phyloP scores from a whole-genome alignment of 805 yeast species.

The Candida fluviatilis region DNA sequence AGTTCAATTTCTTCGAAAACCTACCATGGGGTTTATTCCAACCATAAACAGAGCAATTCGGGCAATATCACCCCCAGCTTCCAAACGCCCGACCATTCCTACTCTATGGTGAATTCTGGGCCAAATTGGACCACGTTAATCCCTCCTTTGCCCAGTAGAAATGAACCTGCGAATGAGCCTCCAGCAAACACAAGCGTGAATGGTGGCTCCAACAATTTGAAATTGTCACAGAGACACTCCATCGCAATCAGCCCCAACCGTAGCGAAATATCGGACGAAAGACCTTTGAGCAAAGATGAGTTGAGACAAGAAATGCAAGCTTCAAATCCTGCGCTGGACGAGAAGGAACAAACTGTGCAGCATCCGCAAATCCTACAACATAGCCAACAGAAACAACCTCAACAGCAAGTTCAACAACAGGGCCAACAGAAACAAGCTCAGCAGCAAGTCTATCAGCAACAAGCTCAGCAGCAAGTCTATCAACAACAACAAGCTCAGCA shows the following conservation, averaged over 20 bases:
- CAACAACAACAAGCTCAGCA: constrained; percentile 4
- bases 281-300: no score
- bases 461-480: not conserved
- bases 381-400: not conserved
- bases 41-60: not conserved
- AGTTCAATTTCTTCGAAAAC: not conserved
- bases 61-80: not conserved
- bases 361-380: not conserved
- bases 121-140: constrained; percentile 29
- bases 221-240: constrained; percentile 22
- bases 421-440: constrained; percentile 4
- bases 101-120: not conserved
- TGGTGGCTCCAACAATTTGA: not conserved
- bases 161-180: constrained; percentile 6
- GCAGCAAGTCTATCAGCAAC: not conserved
- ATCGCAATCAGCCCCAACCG: constrained; percentile 23
- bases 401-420: constrained; percentile 2
- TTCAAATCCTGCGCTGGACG: not conserved
- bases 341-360: no score
- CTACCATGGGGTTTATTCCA: constrained; percentile 1
- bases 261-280: not conserved
- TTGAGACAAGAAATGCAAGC: no score
- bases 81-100: not conserved
- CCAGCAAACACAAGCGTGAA: constrained; percentile 1
- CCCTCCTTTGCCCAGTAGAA: constrained; percentile 29